A percentile compares a stretch with the other conserved stretches of the same genome.
Evolutionary conservation across 1,284 basidiomycete species (phyloP).

Genomic region (Erythrobasidium hasegawianum): DNA sequence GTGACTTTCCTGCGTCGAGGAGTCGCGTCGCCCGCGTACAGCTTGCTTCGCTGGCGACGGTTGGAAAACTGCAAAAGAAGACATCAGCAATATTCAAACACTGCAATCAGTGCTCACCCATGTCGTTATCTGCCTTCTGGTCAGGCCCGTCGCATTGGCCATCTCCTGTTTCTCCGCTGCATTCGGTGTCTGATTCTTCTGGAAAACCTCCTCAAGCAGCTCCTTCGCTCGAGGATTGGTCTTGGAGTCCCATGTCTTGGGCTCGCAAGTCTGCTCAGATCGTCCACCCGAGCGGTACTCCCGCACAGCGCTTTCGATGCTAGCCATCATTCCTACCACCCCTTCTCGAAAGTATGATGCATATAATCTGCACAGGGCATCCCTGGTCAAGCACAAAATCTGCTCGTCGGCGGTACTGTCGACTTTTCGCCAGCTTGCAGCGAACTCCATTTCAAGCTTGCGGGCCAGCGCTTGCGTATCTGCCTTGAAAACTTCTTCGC

Average conservation of each 20-base stretch:
- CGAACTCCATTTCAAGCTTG: background rate
- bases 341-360: background rate
- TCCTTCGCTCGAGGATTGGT: conserved; percentile 20
- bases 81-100: background rate
- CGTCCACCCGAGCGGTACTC: no score
- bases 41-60: background rate
- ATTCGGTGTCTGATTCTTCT: background rate
- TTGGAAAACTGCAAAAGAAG: background rate
- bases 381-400: background rate
- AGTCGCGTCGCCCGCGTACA: no score
- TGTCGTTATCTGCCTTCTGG: conserved; percentile 14
- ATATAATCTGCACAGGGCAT: background rate
- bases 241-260: background rate
- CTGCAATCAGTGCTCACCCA: conserved; percentile 19
- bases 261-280: conserved; percentile 9
- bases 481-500: background rate
- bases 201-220: background rate
- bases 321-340: background rate
- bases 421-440: background rate
- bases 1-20: conserved; percentile 5
- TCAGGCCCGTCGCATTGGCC: conserved; percentile 14
- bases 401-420: background rate
- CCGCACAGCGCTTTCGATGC: no score
- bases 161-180: background rate
- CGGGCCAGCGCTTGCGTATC: background rate